Percentiles rank a stretch among this genome's conserved stretches.
Conservation (phyloP, 1,284 basidiomycete species). For the Cryptococcus neoformans region DNA sequence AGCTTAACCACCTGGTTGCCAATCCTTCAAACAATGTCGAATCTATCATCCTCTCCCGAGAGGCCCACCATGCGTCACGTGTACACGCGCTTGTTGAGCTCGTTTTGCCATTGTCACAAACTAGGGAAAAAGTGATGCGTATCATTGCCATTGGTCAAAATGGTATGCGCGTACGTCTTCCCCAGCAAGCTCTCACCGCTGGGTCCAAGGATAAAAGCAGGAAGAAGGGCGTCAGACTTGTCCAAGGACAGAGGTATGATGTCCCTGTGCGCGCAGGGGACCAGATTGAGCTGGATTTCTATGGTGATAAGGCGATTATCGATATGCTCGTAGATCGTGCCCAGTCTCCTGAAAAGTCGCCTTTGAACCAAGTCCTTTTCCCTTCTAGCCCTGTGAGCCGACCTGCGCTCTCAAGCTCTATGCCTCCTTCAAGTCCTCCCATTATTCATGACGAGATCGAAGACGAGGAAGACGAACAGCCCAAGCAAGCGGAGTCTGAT, state of each 20-base stretch:
- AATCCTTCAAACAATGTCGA: conserved; percentile 13
- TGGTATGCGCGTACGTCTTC: conserved; percentile 31
- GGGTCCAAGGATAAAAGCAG: not conserved
- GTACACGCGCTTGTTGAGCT: conserved; percentile 41
- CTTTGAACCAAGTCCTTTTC: conserved; percentile 9
- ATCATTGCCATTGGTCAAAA: conserved; percentile 47
- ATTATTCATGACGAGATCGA: conserved; percentile 13
- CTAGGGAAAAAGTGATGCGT: conserved; percentile 14
- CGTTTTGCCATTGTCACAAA: conserved; percentile 1
- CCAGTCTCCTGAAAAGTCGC: conserved; percentile 1
- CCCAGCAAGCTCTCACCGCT: not conserved
- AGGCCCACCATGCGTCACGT: conserved; percentile 41
- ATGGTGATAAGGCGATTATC: conserved; percentile 28
- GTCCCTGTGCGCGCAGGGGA: conserved; percentile 4
- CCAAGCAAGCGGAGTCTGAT: not conserved
- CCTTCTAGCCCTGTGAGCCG: conserved; percentile 9
- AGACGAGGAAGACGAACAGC: conserved; percentile 5
- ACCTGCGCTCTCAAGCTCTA: conserved; percentile 2
- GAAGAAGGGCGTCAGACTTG: conserved; percentile 15
- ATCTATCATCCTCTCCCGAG: conserved; percentile 35
- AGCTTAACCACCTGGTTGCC: conserved; percentile 11
- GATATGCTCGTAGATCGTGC: conserved; percentile 3
- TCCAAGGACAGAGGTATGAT: conserved; percentile 24
- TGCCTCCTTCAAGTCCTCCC: conserved; percentile 23
- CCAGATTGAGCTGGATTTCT: conserved; percentile 38